Evolutionary conservation across 2,329 filamentous ascomycete genomes (phyloP), one percentile per base, ranked within the genome.

Genomic region (Juglanconis oblonga): DNA sequence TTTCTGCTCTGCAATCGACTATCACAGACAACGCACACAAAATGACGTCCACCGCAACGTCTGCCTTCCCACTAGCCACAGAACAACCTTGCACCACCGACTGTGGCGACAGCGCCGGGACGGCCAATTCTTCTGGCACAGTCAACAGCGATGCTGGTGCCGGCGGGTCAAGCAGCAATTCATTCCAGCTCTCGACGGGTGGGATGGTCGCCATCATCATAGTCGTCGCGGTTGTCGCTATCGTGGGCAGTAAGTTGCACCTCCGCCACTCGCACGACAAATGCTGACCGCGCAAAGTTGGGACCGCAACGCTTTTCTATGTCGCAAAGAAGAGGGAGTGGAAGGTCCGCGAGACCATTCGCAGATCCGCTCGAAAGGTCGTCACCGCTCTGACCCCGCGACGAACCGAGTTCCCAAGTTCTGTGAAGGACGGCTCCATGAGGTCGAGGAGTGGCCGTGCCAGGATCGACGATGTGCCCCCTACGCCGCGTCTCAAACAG

Each of bases 241-340:
- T 92, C 17, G 76, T 90, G 61, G 90, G 90, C 72, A 84, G 90
- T 93, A 73, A 74, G 57, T 74, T 65, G 71, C 4, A 76, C 70
- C 52, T 24, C 31, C 5, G 36, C 17, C 5, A n/a, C 24, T 29
- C 31, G 49, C n/a, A 24, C 29, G 29, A 17, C 31, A 33, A 14
- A 51, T 11, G 29, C 35, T 6, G 6, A 29, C 11, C 35, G 24
- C 67, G 62, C 51, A 45, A 65, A 89, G 89, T 87, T 64, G 80
- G 79, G 29, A 87, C 83, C 38, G 84, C 86, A 3, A 76, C 85
- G 2, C 83, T 95, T 33, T 96, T 90, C 77, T 91, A 88, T 72
- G 72, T 94, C 42, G 89, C 91, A 58, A 95, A 95, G 80, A 92
- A 91, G 77, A 85, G 87, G 51, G 90, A 93, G 73, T 95, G 91